Evolutionary conservation across 371 early-diverging fungal genomes (phyloP).

Genomic region (Smittium mucronatum): DNA sequence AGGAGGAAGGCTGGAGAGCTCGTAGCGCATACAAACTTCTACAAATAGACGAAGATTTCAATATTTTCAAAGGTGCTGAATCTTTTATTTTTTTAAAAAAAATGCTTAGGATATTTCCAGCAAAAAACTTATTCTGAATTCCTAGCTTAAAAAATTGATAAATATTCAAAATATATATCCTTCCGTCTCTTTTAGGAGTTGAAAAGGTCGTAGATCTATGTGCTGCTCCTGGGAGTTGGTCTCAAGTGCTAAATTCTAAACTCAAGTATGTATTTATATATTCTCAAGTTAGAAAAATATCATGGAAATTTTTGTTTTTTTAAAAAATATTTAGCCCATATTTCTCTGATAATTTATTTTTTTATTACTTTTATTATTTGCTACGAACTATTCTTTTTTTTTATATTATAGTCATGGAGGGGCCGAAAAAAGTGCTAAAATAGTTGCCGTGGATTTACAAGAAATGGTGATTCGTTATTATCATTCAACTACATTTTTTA

Average conservation of each 20-base stretch:
- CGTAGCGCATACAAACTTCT: constrained; percentile 97
- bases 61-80: constrained; percentile 60
- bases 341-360: no score
- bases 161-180: no score
- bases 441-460: constrained; percentile 97
- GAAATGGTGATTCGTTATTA: constrained; percentile 57
- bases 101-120: constrained; percentile 1
- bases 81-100: not conserved
- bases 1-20: constrained; percentile 94
- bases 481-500: no score
- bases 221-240: constrained; percentile 99
- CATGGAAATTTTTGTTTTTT: not conserved
- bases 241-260: constrained; percentile 83
- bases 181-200: no score
- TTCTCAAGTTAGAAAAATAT: not conserved
- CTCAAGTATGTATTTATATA: constrained; percentile 30
- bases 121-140: no score
- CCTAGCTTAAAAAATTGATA: no score
- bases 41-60: constrained; percentile 89
- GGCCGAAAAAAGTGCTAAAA: constrained; percentile 49
- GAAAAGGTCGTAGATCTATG: constrained; percentile 93
- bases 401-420: constrained; percentile 9
- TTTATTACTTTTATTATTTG: no score
- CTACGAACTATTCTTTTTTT: no score
- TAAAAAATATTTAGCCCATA: not conserved